Conservation (phyloP, 192 early-diverging fungal genomes). For the Coemansia sp. region DNA sequence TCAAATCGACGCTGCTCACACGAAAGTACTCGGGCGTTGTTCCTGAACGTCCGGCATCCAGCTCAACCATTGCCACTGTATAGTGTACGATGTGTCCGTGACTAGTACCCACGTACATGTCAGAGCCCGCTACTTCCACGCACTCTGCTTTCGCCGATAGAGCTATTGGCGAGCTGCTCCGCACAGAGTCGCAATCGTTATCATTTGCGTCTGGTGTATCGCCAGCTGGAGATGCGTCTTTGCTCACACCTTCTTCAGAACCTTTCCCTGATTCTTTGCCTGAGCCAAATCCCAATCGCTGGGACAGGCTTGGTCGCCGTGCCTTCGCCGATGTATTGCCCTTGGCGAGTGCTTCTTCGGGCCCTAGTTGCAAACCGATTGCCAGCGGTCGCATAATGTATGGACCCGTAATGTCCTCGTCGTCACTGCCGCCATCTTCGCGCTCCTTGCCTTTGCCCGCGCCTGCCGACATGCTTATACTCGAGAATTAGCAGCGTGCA, state of each 20-base stretch:
- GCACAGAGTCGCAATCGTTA: slow-evolving; percentile 7
- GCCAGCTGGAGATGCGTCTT: neutral
- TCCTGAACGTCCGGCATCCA: slow-evolving; percentile 3
- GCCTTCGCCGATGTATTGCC: slow-evolving; percentile 4
- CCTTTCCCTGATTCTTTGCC: neutral
- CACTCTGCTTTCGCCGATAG: slow-evolving; percentile 29
- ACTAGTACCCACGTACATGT: slow-evolving; percentile 48
- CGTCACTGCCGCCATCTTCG: neutral
- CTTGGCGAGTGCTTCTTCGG: neutral
- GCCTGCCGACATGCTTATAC: neutral
- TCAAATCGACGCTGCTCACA: slow-evolving; percentile 29
- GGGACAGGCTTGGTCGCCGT: slow-evolving; percentile 49
- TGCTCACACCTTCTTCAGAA: neutral
- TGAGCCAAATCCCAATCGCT: slow-evolving; percentile 33
- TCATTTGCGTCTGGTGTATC: neutral
- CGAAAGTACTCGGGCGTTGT: slow-evolving; percentile 1
- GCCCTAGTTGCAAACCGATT: slow-evolving; percentile 22
- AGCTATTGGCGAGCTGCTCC: neutral
- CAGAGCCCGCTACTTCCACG: slow-evolving; percentile 30
- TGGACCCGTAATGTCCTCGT: neutral
- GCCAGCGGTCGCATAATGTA: slow-evolving; percentile 35
- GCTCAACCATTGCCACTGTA: slow-evolving; percentile 14
- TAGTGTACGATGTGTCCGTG: slow-evolving; percentile 44
- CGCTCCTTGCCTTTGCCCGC: slow-evolving; percentile 9
- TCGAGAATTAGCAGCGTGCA: neutral